Evolutionary conservation across 2,329 filamentous ascomycete genomes (phyloP).

Genomic region (Tothia fuscella): DNA sequence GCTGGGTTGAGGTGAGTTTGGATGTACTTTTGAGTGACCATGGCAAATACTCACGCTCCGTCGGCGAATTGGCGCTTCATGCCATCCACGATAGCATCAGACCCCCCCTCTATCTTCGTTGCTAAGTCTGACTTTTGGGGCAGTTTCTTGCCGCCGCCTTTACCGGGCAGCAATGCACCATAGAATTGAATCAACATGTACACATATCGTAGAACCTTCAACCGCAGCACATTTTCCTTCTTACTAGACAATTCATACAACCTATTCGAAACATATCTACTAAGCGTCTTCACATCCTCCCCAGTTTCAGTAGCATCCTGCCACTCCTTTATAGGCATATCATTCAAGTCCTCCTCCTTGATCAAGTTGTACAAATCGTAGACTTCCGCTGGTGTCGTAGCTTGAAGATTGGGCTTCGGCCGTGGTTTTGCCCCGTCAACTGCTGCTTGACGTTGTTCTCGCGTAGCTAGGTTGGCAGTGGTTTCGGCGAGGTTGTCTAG

Average conservation of each 20-base stretch:
- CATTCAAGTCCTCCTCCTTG: conserved; percentile 48
- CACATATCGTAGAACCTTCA: conserved; percentile 39
- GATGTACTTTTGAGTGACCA: conserved; percentile 1
- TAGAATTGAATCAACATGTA: conserved; percentile 37
- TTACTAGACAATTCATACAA: conserved; percentile 43
- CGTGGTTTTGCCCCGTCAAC: conserved; percentile 60
- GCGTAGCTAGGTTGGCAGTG: conserved; percentile 42
- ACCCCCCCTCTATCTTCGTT: conserved; percentile 41
- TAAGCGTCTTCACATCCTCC: conserved; percentile 44
- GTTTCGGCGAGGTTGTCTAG: conserved; percentile 1
- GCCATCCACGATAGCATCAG: conserved; percentile 51
- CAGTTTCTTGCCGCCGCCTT: conserved; percentile 33
- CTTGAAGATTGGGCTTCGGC: conserved; percentile 55
- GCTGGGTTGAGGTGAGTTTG: background rate
- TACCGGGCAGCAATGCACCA: conserved; percentile 24
- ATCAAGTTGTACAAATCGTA: conserved; percentile 58
- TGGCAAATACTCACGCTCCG: conserved; percentile 25
- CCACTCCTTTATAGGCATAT: conserved; percentile 64
- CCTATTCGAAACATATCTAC: conserved; percentile 54
- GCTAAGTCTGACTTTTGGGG: conserved; percentile 51
- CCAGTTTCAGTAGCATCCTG: conserved; percentile 50
- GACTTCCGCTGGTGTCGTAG: conserved; percentile 57
- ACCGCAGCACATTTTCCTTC: conserved; percentile 34
- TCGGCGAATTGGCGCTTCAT: conserved; percentile 60
- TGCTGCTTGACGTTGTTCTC: conserved; percentile 51